Evolutionary conservation across 2,329 filamentous ascomycete genomes (phyloP).

Genomic region (Xylaria multiplex): DNA sequence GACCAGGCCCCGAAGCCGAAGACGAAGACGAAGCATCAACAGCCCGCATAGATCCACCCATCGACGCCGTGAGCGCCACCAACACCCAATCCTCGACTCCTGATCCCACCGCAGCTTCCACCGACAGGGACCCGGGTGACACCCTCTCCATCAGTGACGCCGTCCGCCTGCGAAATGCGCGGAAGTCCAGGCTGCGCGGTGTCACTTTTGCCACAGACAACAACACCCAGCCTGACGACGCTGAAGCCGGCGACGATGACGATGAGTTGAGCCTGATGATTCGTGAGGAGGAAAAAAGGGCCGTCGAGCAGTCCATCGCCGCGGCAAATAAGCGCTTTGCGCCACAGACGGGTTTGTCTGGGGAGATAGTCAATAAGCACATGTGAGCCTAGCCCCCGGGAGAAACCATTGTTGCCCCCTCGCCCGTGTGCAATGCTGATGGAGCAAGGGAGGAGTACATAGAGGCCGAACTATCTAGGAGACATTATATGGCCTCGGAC

Average conservation of each 20-base stretch:
- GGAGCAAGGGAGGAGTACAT: constrained; percentile 83
- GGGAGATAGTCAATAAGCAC: constrained; percentile 75
- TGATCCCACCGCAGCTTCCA: constrained; percentile 2
- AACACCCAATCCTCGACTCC: constrained; percentile 8
- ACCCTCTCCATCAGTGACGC: constrained; percentile 61
- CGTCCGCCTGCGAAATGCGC: constrained; percentile 63
- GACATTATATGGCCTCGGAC: constrained; percentile 51
- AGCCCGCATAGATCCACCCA: constrained; percentile 17
- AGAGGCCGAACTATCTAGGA: constrained; percentile 80
- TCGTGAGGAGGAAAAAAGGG: constrained; percentile 49
- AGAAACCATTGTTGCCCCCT: constrained; percentile 4
- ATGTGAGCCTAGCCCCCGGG: constrained; percentile 69
- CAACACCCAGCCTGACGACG: constrained; percentile 37
- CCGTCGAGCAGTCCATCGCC: constrained; percentile 44
- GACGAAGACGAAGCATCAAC: constrained; percentile 19
- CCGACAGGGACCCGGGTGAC: constrained; percentile 48
- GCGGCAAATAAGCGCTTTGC: constrained; percentile 68
- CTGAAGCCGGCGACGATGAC: constrained; percentile 44
- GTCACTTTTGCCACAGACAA: constrained; percentile 63
- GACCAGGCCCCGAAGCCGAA: constrained; percentile 53
- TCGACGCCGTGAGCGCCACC: constrained; percentile 22
- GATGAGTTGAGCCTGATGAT: constrained; percentile 53
- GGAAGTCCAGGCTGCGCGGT: constrained; percentile 62
- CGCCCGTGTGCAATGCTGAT: constrained; percentile 64
- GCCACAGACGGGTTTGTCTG: constrained; percentile 74